Percentiles rank a stretch among this genome's conserved stretches.
Evolutionary conservation across 768 basidiomycete genomes (phyloP).

Genomic region (Suillus placidus): DNA sequence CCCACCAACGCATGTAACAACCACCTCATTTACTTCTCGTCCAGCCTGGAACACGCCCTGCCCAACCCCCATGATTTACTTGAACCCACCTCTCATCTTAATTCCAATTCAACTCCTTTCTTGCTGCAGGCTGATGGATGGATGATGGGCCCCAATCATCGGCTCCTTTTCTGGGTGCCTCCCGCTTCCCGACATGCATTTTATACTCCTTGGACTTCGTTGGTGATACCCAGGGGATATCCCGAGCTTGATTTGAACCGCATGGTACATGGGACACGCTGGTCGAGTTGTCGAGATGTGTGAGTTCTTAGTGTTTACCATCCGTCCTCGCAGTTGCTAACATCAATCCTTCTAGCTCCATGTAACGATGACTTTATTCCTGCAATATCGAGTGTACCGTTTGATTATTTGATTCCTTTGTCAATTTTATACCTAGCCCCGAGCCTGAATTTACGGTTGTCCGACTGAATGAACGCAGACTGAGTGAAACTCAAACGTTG

Average conservation of each 20-base stretch:
- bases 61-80: background rate
- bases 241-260: background rate
- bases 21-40: background rate
- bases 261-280: background rate
- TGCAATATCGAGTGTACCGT: background rate
- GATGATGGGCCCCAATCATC: background rate
- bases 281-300: background rate
- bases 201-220: no score
- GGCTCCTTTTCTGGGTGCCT: background rate
- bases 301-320: background rate
- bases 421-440: no score
- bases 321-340: background rate
- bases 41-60: background rate
- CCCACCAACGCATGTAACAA: background rate
- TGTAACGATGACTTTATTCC: background rate
- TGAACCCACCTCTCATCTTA: background rate
- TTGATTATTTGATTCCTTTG: no score
- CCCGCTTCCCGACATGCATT: background rate
- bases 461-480: no score
- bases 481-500: no score
- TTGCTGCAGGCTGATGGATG: background rate
- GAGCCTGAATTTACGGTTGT: no score
- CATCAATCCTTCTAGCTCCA: background rate
- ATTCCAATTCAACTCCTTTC: background rate
- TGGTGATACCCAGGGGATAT: background rate